Base-by-base conservation (phyloP, 495 filamentous ascomycete species). In the Aspergillus haitiensis region DNA sequence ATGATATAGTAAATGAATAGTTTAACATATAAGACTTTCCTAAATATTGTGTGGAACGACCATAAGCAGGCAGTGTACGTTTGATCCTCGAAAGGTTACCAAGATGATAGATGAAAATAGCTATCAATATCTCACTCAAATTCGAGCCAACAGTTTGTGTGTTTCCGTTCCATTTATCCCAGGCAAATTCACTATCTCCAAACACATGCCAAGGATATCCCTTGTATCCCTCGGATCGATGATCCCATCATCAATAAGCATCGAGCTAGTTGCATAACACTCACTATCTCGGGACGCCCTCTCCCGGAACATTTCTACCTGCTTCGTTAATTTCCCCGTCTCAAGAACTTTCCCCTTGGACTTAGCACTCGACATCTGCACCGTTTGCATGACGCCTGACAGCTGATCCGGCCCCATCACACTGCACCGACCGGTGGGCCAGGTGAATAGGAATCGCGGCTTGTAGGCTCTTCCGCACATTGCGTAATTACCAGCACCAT, bases 391-490 rank as follows among this genome's bases (percentile, higher is more conserved):
- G 10, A 73, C 71, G 1, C 71, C 71, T 0, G 63, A 55, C 9
- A 73, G 42, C 52, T 71, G 69, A 15, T 71, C 71, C 0, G 71
- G 65, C 0, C 71, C 71, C 71, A 73, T 73, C 0, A 73, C 71
- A 18, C 69, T 70, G 51, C 71, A 73, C 1, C 69, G 69, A 9
- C 71, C 67, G 2, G 59, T 73, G 2, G 69, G 69, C 71, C 71
- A 73, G 27, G 71, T 64, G 53, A 73, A 73, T 3, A 73, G 18
- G 45, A 73, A 72, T 0, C 71, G 65, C 0, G 71, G 71, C 3
- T 53, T 58, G 44, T 71, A 73, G 4, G 71, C 12, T 5, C 71
- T 47, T 1, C 71, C 71, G 52, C 71, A 73, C 71, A 73, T 73
- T 6, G 71, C 71, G 48, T 73, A 73, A 51, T 73, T 73, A 0